Evolutionary conservation across 768 basidiomycete species (phyloP), one percentile per base, ranked within the genome.

Genomic region (Melanogaster broomeanus): DNA sequence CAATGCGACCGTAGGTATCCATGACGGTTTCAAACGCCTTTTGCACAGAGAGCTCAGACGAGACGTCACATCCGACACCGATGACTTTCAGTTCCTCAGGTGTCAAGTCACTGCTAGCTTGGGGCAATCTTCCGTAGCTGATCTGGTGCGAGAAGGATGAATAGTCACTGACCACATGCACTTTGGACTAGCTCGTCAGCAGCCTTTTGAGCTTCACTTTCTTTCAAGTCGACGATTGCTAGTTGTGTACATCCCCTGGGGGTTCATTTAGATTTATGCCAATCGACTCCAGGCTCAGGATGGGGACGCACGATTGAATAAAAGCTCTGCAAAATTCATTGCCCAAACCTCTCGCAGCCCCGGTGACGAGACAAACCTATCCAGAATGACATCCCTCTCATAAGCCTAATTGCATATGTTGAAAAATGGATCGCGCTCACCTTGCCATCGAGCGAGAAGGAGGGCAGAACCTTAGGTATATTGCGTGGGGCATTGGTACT

Each of bases 241-340:
- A 98, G 67, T 47, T 77, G 77, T 24, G 85, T 85, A 68, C 91
- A 93, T 44, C 93, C 95, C 6, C 90, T 92, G 63, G 10, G 31
- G 45, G 48, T 33, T 45, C 42, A 35, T 56, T 56, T 34, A 45
- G 52, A 52, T 34, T 33, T 47, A 31, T 19, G 30, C 21, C 11
- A n/a, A 51, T 30, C 30, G 33, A 28, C 12, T 18, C n/a, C 43
- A 39, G 35, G 27, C 30, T 19, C n/a, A n/a, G n/a, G n/a, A n/a
- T 40, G 40, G 30, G 38, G 24, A 55, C 49, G 34, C 51, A 91
- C 90, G 90, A 89, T 71, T 89, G 85, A 58, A 94, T 62, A 69
- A 98, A 94, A 12, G 93, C 93, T 41, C 85, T 81, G 66, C 93
- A 94, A 66, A 98, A 93, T 68, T 93, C 87, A 58, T 88, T 80